Evolutionary conservation across 225 moss, liverwort and hornwort species (phyloP), one percentile per base, ranked within the genome.

Genomic region (Bryoerythrophyllum caledonicum): DNA sequence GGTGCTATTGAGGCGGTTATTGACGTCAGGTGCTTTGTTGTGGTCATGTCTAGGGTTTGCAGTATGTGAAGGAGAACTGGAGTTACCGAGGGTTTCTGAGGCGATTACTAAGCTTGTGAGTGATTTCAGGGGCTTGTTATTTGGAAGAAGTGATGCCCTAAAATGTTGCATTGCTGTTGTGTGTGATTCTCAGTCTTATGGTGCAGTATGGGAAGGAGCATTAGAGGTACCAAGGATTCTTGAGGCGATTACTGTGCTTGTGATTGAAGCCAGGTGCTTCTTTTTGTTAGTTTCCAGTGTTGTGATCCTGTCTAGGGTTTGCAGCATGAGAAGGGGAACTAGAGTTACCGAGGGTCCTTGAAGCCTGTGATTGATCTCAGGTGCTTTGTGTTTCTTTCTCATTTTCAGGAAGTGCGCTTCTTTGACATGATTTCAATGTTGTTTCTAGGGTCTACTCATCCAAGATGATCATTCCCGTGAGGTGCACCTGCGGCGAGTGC

Each of bases 401-500:
- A 44, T 3, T 13, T 44, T 44, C 44, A 13, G 44, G 44, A 44
- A 44, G 44, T 43, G 43, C 4, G 32, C 6, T 49, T 17, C 17
- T 17, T 49, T 49, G 48, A 17, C 17, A 10, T 38, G 32, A 14
- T 23, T 23, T 6, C 10, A 21, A 17, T 67, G 34, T 24, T 46
- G 73, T 27, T 49, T 76, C 40, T 40, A 65, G 64, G 32, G 62
- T 52, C 58, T n/a, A n/a, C n/a, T n/a, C n/a, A n/a, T 87, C 82
- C 89, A 78, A 17, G 48, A 49, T 49, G 48, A 49, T 49, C 70
- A 90, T 90, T 17, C 82, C 84, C 20, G 82, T 90, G 35, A 83
- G 76, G 23, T 90, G 89, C 78, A 72, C 74, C 77, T 90, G 89
- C 70, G 89, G 86, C 32, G 86, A 78, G 34, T 90, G 89, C 76